Conservation (phyloP, 495 filamentous ascomycete genomes). For the Penicillium subrubescens region DNA sequence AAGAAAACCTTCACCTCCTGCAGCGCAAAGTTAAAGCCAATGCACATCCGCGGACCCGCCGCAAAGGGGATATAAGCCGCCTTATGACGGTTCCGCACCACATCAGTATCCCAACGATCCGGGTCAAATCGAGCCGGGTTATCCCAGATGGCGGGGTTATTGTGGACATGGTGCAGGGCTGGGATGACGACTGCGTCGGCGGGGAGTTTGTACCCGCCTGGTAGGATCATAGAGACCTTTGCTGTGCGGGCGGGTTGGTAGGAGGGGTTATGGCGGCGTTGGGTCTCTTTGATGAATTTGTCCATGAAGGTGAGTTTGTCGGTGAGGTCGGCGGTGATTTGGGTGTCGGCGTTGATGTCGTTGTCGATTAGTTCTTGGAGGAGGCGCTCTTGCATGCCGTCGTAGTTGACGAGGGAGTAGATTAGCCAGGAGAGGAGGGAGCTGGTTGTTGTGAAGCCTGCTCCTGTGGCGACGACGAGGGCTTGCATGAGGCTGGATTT, state of each 20-base stretch:
- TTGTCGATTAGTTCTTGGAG: slow-evolving; percentile 57
- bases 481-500: slow-evolving; percentile 29
- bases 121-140: slow-evolving; percentile 54
- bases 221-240: slow-evolving; percentile 51
- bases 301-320: slow-evolving; percentile 48
- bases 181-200: slow-evolving; percentile 47
- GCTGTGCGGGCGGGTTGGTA: slow-evolving; percentile 57
- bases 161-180: slow-evolving; percentile 52
- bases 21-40: slow-evolving; percentile 61
- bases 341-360: slow-evolving; percentile 38
- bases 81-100: slow-evolving; percentile 45
- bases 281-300: slow-evolving; percentile 58
- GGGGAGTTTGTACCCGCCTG: slow-evolving; percentile 55
- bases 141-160: slow-evolving; percentile 51
- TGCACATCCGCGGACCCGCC: slow-evolving; percentile 49
- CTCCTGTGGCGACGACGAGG: slow-evolving; percentile 30
- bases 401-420: slow-evolving; percentile 50
- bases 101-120: slow-evolving; percentile 54
- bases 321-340: slow-evolving; percentile 27
- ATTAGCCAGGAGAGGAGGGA: slow-evolving; percentile 49
- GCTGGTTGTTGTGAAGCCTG: slow-evolving; percentile 32
- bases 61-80: slow-evolving; percentile 55
- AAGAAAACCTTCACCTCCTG: slow-evolving; percentile 54
- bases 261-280: slow-evolving; percentile 55
- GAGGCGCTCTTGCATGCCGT: slow-evolving; percentile 51